Evolutionary conservation across 2,329 filamentous ascomycete genomes (phyloP).

Genomic region (Colletotrichum scovillei): DNA sequence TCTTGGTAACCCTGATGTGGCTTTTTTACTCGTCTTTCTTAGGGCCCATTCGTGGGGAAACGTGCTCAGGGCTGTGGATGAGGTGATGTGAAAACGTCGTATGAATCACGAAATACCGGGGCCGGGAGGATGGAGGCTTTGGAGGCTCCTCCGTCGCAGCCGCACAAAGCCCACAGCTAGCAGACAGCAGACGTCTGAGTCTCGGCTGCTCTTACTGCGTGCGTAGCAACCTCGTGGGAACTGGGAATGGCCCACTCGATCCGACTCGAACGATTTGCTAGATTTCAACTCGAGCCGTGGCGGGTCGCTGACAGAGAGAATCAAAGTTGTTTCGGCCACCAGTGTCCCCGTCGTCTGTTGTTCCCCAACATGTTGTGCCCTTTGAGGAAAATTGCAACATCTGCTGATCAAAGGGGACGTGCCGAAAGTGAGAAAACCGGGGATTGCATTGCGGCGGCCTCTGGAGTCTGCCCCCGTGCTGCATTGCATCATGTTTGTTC

Average conservation of each 20-base stretch:
- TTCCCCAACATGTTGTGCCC: slow-evolving; percentile 1
- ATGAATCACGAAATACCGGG: slow-evolving; percentile 16
- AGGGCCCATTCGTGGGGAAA: slow-evolving; percentile 26
- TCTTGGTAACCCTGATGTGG: background rate
- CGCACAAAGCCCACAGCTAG: background rate
- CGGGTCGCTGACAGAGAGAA: slow-evolving; percentile 1
- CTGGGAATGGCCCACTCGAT: background rate
- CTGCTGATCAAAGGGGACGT: slow-evolving; percentile 11
- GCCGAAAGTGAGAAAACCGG: slow-evolving; percentile 30
- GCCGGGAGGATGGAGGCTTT: background rate
- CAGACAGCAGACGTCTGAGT: background rate
- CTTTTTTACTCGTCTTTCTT: background rate
- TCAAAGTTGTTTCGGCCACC: background rate
- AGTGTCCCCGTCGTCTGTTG: background rate
- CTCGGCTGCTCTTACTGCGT: background rate
- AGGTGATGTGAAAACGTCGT: slow-evolving; percentile 22
- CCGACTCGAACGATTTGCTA: background rate
- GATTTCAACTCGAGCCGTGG: background rate
- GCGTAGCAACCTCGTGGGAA: background rate
- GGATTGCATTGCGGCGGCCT: background rate
- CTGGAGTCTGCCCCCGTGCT: background rate
- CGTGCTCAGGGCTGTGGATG: slow-evolving; percentile 36
- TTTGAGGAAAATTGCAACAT: slow-evolving; percentile 20
- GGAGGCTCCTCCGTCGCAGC: background rate
- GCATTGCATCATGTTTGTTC: slow-evolving; percentile 1